A percentile compares a stretch with the other conserved stretches of the same genome.
Conservation (phyloP, 352 stramenopile species). For the Phytophthora colocasiae region DNA sequence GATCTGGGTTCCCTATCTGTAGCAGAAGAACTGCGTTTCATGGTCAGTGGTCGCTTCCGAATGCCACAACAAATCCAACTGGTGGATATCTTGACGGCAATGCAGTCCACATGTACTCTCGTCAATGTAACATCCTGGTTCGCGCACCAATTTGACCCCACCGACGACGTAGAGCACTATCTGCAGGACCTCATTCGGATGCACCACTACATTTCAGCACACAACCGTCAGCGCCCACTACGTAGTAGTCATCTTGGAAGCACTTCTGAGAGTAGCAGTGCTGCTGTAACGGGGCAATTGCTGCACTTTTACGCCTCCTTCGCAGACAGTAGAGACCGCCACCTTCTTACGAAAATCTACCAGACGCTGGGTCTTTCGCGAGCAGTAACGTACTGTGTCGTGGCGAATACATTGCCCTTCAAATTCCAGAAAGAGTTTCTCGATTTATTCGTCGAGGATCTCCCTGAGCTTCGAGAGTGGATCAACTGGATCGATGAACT, state of each 20-base stretch:
- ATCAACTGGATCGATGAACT: conserved; percentile 57
- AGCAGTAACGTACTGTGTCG: conserved; percentile 45
- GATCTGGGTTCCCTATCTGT: conserved; percentile 44
- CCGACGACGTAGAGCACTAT: conserved; percentile 67
- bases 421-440: conserved; percentile 68
- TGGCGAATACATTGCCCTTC: conserved; percentile 47
- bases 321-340: conserved; percentile 50
- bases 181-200: conserved; percentile 65
- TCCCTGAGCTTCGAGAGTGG: conserved; percentile 54
- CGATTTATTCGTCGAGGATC: conserved; percentile 52
- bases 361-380: conserved; percentile 50
- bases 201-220: conserved; percentile 55
- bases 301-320: conserved; percentile 55
- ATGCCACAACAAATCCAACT: conserved; percentile 51
- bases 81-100: conserved; percentile 29
- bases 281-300: conserved; percentile 30
- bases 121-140: conserved; percentile 52
- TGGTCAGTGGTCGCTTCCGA: conserved; percentile 51
- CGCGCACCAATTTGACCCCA: conserved; percentile 63
- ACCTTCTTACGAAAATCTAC: conserved; percentile 60
- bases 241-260: conserved; percentile 26
- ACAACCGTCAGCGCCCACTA: conserved; percentile 35
- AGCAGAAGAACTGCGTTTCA: conserved; percentile 42
- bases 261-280: not conserved
- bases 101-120: conserved; percentile 29